phyloP scores from a whole-genome alignment of 1,139 yeast species.

The Maudiozyma humilis region DNA sequence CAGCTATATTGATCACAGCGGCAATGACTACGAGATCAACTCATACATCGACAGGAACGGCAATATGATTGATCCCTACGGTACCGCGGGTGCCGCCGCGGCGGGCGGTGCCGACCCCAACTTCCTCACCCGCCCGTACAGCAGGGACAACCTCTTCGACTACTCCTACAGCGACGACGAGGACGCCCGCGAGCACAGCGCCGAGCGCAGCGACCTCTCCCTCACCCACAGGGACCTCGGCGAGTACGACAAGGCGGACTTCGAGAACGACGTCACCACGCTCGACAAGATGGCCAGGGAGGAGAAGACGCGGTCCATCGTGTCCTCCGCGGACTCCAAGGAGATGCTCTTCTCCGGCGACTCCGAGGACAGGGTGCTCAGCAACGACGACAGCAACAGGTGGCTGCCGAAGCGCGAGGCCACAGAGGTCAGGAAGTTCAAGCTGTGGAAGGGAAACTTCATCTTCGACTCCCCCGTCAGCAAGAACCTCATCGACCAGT shows the following conservation, averaged over 20 bases:
- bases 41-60: slow-evolving; percentile 30
- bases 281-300: slow-evolving; percentile 18
- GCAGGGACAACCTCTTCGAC: slow-evolving; percentile 3
- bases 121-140: background rate
- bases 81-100: background rate
- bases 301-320: slow-evolving; percentile 8
- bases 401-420: slow-evolving; percentile 18
- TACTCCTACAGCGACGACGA: slow-evolving; percentile 6
- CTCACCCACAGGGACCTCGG: slow-evolving; percentile 25
- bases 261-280: slow-evolving; percentile 16
- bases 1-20: slow-evolving; percentile 28
- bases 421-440: slow-evolving; percentile 28
- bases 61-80: slow-evolving; percentile 31
- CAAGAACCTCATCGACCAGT: slow-evolving; percentile 43
- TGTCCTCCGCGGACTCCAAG: slow-evolving; percentile 16
- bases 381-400: background rate
- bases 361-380: slow-evolving; percentile 9
- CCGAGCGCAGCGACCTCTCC: slow-evolving; percentile 1
- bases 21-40: slow-evolving; percentile 32
- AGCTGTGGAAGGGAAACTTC: slow-evolving; percentile 47
- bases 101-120: background rate
- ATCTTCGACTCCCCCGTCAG: slow-evolving; percentile 62
- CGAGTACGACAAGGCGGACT: slow-evolving; percentile 18
- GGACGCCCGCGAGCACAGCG: background rate
- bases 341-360: slow-evolving; percentile 4